phyloP scores from a whole-genome alignment of 176 grass and related monocot genomes.

The Tillandsia fasciculata region DNA sequence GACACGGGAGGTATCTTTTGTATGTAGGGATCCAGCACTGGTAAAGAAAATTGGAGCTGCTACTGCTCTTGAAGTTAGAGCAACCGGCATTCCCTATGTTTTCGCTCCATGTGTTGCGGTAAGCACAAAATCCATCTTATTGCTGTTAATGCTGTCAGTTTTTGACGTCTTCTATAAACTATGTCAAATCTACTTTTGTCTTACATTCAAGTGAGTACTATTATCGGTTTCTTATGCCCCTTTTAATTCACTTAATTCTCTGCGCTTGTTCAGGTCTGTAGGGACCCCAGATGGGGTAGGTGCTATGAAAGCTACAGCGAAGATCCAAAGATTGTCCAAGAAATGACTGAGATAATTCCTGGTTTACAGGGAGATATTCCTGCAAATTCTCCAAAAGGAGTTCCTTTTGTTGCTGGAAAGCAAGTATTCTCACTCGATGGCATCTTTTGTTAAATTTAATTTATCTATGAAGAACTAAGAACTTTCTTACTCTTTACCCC shows the following conservation, averaged over 20 bases:
- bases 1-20: neutral
- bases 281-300: neutral
- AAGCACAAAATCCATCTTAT: neutral
- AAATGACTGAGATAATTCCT: neutral
- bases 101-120: slow-evolving; percentile 21
- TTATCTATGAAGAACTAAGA: neutral
- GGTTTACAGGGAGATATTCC: slow-evolving; percentile 2
- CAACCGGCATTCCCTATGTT: slow-evolving; percentile 25
- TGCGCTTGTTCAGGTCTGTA: neutral
- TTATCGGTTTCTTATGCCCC: neutral
- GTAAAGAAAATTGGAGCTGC: slow-evolving; percentile 19
- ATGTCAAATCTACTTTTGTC: neutral
- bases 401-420: neutral
- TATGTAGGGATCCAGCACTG: slow-evolving; percentile 11
- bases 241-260: neutral
- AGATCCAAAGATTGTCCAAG: slow-evolving; percentile 2
- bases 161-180: neutral
- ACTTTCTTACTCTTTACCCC: no score
- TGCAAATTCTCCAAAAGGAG: neutral
- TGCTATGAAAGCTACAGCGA: slow-evolving; percentile 1
- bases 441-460: neutral
- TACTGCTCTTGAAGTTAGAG: neutral
- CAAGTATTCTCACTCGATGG: neutral
- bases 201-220: neutral
- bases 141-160: neutral